Percentiles rank a stretch among this genome's conserved stretches.
Conservation (phyloP, 2,329 filamentous ascomycete species). For the Torrubiellomyces zombiae region DNA sequence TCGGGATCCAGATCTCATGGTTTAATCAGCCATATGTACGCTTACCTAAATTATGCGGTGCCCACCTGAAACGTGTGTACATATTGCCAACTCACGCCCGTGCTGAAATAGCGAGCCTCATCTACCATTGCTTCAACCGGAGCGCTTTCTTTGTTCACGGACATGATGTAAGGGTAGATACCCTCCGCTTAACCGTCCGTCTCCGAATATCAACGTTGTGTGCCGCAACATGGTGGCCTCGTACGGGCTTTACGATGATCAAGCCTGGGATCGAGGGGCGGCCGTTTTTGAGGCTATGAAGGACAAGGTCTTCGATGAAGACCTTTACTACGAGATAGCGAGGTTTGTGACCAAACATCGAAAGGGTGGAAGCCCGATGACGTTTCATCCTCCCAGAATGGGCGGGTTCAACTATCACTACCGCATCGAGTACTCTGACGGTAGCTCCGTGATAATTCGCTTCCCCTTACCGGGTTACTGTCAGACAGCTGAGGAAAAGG, state of each 20-base stretch:
- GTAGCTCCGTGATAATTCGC: constrained; percentile 1
- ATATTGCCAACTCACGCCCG: no score
- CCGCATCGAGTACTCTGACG: constrained; percentile 2
- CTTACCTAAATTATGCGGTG: no score
- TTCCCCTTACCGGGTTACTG: constrained; percentile 18
- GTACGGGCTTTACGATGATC: constrained; percentile 2
- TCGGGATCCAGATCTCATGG: no score
- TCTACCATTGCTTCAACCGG: no score
- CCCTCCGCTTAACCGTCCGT: no score
- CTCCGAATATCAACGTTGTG: no score
- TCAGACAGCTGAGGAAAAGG: constrained; percentile 16
- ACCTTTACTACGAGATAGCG: constrained; percentile 2
- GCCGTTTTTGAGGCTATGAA: constrained; percentile 1
- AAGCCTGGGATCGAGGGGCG: constrained; percentile 2
- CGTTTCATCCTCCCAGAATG: background rate
- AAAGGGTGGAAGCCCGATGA: constrained; percentile 8
- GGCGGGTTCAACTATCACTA: constrained; percentile 2
- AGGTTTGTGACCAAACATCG: constrained; percentile 3
- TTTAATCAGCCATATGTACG: no score
- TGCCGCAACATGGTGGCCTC: background rate
- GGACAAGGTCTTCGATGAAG: constrained; percentile 1
- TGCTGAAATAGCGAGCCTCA: no score
- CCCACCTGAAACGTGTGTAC: no score
- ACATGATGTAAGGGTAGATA: no score
- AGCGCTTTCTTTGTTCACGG: no score